Evolutionary conservation across 805 yeast genomes (phyloP).

Genomic region (Teunomyces atbi): DNA sequence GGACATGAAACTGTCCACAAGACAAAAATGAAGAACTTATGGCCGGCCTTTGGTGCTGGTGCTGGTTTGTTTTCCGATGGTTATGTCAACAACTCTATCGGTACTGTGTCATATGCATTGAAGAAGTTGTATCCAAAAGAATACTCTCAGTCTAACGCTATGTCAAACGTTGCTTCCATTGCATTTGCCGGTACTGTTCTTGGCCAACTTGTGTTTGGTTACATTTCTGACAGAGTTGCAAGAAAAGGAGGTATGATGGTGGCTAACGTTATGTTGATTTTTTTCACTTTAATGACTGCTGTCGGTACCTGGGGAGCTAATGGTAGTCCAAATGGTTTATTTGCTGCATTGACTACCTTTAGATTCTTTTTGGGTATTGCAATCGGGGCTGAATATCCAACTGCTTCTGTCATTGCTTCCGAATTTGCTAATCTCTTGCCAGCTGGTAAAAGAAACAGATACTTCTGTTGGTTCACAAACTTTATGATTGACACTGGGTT

Average conservation of each 20-base stretch:
- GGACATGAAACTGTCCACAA: constrained; percentile 5
- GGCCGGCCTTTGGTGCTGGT: constrained; percentile 55
- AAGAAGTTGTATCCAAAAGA: constrained; percentile 60
- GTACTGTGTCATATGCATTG: constrained; percentile 74
- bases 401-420: constrained; percentile 90
- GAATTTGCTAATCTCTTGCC: constrained; percentile 81
- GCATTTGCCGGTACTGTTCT: constrained; percentile 91
- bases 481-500: constrained; percentile 85
- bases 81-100: constrained; percentile 81
- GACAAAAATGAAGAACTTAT: constrained; percentile 23
- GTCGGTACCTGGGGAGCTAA: constrained; percentile 68
- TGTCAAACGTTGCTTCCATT: constrained; percentile 78
- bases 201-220: constrained; percentile 82
- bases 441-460: constrained; percentile 83
- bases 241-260: constrained; percentile 81
- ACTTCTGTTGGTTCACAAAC: constrained; percentile 86
- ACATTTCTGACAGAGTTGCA: constrained; percentile 72
- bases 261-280: constrained; percentile 70
- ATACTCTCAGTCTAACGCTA: constrained; percentile 64
- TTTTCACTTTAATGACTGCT: constrained; percentile 76
- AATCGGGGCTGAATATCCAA: constrained; percentile 94
- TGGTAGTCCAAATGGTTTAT: constrained; percentile 69
- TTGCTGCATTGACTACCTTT: constrained; percentile 79
- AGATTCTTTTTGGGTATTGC: constrained; percentile 88
- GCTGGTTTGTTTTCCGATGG: constrained; percentile 95